phyloP scores from a whole-genome alignment of 2,329 filamentous ascomycete species.

The Beauveria pseudobassiana region DNA sequence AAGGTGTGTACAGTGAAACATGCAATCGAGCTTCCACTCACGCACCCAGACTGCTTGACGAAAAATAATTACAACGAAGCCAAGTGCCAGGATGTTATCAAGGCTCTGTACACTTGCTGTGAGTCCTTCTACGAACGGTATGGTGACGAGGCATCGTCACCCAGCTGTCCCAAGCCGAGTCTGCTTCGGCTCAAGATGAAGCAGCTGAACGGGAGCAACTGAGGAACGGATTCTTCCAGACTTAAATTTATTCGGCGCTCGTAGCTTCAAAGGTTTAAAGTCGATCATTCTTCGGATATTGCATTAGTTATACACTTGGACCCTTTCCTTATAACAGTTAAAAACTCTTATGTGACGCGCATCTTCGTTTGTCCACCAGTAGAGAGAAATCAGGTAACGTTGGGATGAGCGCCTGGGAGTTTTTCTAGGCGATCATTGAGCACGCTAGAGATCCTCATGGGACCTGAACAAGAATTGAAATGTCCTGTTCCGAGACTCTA shows the following conservation, averaged over 20 bases:
- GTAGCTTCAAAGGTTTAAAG: too few relatives aligned
- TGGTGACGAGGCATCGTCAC: conserved; percentile 67
- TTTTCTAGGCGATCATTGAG: conserved; percentile 95
- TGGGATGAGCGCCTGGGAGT: conserved; percentile 59
- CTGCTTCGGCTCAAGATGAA: conserved; percentile 79
- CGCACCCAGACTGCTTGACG: conserved; percentile 66
- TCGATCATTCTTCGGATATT: too few relatives aligned
- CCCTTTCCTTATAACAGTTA: neutral
- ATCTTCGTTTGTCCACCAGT: conserved; percentile 36
- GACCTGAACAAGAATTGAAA: conserved; percentile 90
- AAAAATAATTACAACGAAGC: conserved; percentile 81
- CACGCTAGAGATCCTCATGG: conserved; percentile 78
- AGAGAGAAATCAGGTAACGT: conserved; percentile 50
- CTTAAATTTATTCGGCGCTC: too few relatives aligned
- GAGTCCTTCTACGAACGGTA: conserved; percentile 75
- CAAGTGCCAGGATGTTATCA: conserved; percentile 69
- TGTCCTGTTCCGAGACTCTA: conserved; percentile 98
- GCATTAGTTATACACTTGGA: too few relatives aligned
- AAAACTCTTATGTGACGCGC: conserved; percentile 36
- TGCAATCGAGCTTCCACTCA: neutral
- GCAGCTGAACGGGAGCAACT: conserved; percentile 49
- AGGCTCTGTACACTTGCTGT: conserved; percentile 90
- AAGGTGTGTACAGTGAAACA: conserved; percentile 48
- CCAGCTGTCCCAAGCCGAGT: conserved; percentile 78
- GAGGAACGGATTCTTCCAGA: neutral